Evolutionary conservation across 106 monocot genomes (phyloP), one percentile per base, ranked within the genome.

Genomic region (Triglochin maritima): DNA sequence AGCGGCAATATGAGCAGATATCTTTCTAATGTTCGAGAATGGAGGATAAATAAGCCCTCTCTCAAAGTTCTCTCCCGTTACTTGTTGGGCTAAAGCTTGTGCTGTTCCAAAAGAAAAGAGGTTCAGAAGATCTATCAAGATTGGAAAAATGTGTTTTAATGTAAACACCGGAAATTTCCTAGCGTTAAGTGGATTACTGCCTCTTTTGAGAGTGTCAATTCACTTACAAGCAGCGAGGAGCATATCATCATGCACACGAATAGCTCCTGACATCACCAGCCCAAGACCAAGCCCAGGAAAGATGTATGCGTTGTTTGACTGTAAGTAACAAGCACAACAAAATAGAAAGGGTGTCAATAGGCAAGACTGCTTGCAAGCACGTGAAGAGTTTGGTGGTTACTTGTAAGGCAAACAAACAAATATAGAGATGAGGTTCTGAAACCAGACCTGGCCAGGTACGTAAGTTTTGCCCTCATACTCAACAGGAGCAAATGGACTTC

Each of bases 241-340:
- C 89, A 94, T 89, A 69, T 94, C 94, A 70, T 94, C 87, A 67
- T 94, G 94, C 14, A 89, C 89, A 46, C 89, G 89, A 44, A 84
- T 89, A 9, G 94, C 87, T 51, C 94, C 94, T 9, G 84, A 87
- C 62, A 89, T 89, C 59, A 94, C 80, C 69, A 94, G 66, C 50
- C 94, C 94, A 66, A 94, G 87, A 53, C 89, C 89, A 66, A 94
- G 80, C 44, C 94, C 94, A 17, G 94, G 94, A 60, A 94, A 94
- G 7, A 94, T 87, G 17, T 89, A 94, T 5, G 89, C 86, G 81
- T 89, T 94, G 77, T 94, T 85, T 80, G 90, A 69, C 90, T 90
- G 66, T 3, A 54, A 14, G 65, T 46, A 3, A 68, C 45, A 17
- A 0, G 0, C 61, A 73, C 59, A 63, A 44, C n/a, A 53, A 7